These are phyloP conservation scores for Melaleuca alternifolia DNA, from an alignment of 345 rosid species.

Conservation along the genomic window DNA sequence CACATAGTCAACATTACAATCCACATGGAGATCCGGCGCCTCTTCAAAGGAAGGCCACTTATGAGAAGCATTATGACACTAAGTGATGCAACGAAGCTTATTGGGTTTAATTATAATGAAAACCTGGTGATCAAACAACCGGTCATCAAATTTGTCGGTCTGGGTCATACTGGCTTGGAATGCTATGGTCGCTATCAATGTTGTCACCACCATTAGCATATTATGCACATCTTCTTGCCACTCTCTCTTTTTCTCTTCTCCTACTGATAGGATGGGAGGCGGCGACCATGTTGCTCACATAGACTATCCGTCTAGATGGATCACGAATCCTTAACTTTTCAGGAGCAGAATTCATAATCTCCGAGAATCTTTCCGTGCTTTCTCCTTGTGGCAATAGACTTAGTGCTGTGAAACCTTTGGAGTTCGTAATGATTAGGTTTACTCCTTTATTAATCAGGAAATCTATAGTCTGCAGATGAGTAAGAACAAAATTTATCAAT, in stretches of 20 bases:
- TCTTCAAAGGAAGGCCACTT: conserved; percentile 1
- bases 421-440: not conserved
- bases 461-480: not conserved
- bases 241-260: no score
- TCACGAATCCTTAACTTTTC: no score
- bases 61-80: conserved; percentile 2
- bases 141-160: not conserved
- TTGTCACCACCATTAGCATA: no score
- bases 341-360: no score
- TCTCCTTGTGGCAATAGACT: not conserved
- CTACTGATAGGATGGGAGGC: no score
- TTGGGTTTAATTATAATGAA: not conserved
- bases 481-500: no score
- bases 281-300: no score
- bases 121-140: not conserved
- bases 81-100: conserved; percentile 3
- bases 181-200: no score
- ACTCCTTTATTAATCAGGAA: not conserved
- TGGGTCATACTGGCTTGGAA: no score
- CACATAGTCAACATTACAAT: not conserved
- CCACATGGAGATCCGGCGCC: not conserved
- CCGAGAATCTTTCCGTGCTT: no score
- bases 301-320: no score
- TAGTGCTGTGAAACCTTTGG: not conserved
- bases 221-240: no score